phyloP scores from a whole-genome alignment of 257 asterid species.

The Orobanche coerulescens region DNA sequence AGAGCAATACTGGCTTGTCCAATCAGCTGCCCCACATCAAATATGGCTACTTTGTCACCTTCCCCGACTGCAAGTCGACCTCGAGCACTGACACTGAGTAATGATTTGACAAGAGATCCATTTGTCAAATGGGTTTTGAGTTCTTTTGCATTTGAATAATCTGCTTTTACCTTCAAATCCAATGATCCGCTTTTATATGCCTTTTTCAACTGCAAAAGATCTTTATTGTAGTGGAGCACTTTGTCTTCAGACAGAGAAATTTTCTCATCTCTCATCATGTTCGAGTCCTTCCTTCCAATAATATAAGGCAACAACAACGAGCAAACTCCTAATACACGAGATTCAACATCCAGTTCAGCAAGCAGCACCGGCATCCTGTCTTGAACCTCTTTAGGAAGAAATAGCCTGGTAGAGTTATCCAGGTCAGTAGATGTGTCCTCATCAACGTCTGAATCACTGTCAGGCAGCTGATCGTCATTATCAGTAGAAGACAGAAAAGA shows the following conservation, averaged over 20 bases:
- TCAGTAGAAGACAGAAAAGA: slow-evolving; percentile 78
- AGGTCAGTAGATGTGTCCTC: slow-evolving; percentile 62
- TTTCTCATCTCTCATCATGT: slow-evolving; percentile 53
- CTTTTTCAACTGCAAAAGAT: slow-evolving; percentile 86
- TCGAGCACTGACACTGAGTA: slow-evolving; percentile 78
- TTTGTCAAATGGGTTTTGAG: slow-evolving; percentile 84
- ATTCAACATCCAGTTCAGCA: slow-evolving; percentile 68
- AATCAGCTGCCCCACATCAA: slow-evolving; percentile 96
- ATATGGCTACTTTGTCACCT: slow-evolving; percentile 97
- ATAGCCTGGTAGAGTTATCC: slow-evolving; percentile 54
- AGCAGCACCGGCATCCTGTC: slow-evolving; percentile 67
- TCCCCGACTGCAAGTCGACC: slow-evolving; percentile 99
- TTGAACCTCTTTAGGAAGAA: slow-evolving; percentile 72
- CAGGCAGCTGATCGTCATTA: slow-evolving; percentile 76
- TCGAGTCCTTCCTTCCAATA: slow-evolving; percentile 58
- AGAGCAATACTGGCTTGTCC: slow-evolving; percentile 95
- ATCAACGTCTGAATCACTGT: slow-evolving; percentile 87
- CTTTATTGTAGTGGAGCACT: slow-evolving; percentile 56
- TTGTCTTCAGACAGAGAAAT: slow-evolving; percentile 58
- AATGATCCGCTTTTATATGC: slow-evolving; percentile 96
- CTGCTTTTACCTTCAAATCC: slow-evolving; percentile 95
- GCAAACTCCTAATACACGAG: slow-evolving; percentile 63
- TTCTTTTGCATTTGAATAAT: slow-evolving; percentile 91
- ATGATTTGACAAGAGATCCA: slow-evolving; percentile 93
- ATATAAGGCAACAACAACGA: slow-evolving; percentile 65